Evolutionary conservation across 305 asterid species (phyloP).

Genomic region (Fraxinus xanthoxyloides): DNA sequence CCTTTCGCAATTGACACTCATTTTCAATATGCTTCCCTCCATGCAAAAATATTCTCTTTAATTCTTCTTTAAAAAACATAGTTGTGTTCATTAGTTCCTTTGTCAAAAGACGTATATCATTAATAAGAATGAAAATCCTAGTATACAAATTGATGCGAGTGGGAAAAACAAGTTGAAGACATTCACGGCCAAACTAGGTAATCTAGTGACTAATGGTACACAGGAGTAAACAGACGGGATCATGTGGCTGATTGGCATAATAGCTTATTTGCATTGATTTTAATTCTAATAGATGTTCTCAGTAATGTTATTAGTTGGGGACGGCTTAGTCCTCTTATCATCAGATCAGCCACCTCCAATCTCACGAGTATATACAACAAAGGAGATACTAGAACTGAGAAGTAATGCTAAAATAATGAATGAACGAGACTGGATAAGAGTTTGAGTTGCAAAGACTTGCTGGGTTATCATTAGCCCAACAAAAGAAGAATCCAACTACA

Average conservation of each 20-base stretch:
- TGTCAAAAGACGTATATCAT: background rate
- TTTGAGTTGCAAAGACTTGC: background rate
- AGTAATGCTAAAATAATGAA: background rate
- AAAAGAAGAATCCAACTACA: background rate
- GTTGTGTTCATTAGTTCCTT: background rate
- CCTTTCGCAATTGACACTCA: background rate
- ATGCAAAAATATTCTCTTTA: background rate
- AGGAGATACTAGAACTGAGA: background rate
- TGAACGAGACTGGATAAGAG: background rate
- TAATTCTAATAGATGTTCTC: background rate
- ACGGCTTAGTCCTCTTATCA: background rate
- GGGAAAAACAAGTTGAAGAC: background rate
- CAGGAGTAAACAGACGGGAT: background rate
- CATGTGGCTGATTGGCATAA: background rate
- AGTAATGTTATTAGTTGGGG: background rate
- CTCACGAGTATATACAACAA: background rate
- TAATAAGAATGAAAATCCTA: background rate
- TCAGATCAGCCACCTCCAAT: background rate
- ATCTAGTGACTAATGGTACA: background rate
- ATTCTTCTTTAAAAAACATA: background rate
- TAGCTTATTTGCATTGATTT: background rate
- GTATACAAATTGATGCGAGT: background rate
- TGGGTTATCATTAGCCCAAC: background rate
- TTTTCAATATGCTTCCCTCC: background rate
- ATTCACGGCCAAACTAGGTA: background rate